Conservation (phyloP, 306 rosid species). For the Luffa aegyptiaca region DNA sequence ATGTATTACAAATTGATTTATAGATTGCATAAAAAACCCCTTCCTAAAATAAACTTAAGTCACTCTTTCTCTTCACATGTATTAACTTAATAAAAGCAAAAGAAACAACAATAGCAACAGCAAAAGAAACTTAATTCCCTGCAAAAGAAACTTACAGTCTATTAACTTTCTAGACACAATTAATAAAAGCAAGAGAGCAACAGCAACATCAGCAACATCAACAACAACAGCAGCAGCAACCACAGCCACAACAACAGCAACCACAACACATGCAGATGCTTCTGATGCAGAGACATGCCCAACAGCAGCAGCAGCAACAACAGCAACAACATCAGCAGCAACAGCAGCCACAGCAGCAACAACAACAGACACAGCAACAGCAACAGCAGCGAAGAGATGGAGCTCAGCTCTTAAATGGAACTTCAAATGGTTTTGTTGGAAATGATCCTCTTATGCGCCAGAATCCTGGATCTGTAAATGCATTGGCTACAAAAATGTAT, state of each 20-base stretch:
- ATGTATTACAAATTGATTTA: not conserved
- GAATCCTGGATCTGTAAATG: conserved; percentile 83
- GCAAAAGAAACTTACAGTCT: conserved; percentile 21
- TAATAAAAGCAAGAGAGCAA: conserved; percentile 85
- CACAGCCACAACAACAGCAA: conserved; percentile 59
- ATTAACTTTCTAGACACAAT: conserved; percentile 57
- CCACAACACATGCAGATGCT: conserved; percentile 80
- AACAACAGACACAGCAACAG: conserved; percentile 28
- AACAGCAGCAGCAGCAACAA: conserved; percentile 43
- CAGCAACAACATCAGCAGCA: conserved; percentile 42
- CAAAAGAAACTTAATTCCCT: conserved; percentile 16
- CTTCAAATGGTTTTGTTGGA: conserved; percentile 77
- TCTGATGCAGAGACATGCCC: conserved; percentile 62
- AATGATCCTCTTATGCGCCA: conserved; percentile 62
- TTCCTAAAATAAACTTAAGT: not conserved
- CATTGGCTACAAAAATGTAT: conserved; percentile 85
- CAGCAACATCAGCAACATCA: conserved; percentile 48
- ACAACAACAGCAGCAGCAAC: conserved; percentile 53
- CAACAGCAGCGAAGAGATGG: conserved; percentile 90
- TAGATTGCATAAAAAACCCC: not conserved
- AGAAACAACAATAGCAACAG: too few relatives aligned
- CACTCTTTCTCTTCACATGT: not conserved
- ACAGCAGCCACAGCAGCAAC: conserved; percentile 33
- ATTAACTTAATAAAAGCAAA: too few relatives aligned
- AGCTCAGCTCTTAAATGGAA: conserved; percentile 67